Conservation (phyloP, 768 basidiomycete genomes). For the Inosperma sp. region DNA sequence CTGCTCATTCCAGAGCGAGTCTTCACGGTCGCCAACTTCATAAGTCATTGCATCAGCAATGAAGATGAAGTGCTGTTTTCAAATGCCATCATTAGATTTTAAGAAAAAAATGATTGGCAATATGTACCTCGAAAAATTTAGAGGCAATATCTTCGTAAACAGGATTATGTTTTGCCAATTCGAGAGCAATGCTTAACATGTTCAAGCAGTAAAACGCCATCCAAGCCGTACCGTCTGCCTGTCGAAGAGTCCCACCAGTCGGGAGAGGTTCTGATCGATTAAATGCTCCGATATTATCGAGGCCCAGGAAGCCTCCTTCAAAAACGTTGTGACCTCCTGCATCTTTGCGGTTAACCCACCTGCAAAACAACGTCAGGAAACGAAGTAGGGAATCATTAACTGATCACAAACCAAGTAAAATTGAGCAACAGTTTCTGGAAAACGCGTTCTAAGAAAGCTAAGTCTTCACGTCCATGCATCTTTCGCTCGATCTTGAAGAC, state of each 20-base stretch:
- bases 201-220: slow-evolving; percentile 99
- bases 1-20: slow-evolving; percentile 90
- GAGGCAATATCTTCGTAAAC: slow-evolving; percentile 99
- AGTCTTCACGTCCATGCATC: slow-evolving; percentile 83
- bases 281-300: slow-evolving; percentile 98
- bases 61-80: slow-evolving; percentile 85
- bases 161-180: slow-evolving; percentile 94
- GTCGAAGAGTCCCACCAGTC: slow-evolving; percentile 88
- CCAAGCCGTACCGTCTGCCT: slow-evolving; percentile 99
- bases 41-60: slow-evolving; percentile 99
- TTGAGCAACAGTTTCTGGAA: slow-evolving; percentile 97
- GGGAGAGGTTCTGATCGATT: slow-evolving; percentile 97
- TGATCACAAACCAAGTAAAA: slow-evolving; percentile 77
- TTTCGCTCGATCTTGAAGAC: slow-evolving; percentile 99
- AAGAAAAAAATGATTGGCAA: not conserved
- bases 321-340: slow-evolving; percentile 93
- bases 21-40: slow-evolving; percentile 68
- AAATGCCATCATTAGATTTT: not conserved
- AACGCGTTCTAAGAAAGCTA: slow-evolving; percentile 91
- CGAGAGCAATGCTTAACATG: slow-evolving; percentile 97
- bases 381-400: not conserved
- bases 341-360: slow-evolving; percentile 99
- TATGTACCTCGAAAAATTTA: slow-evolving; percentile 83
- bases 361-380: slow-evolving; percentile 22
- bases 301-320: slow-evolving; percentile 95